Evolutionary conservation across 2,329 filamentous ascomycete genomes (phyloP), one percentile per base, ranked within the genome.

Genomic region (Periconia macrospinosa): DNA sequence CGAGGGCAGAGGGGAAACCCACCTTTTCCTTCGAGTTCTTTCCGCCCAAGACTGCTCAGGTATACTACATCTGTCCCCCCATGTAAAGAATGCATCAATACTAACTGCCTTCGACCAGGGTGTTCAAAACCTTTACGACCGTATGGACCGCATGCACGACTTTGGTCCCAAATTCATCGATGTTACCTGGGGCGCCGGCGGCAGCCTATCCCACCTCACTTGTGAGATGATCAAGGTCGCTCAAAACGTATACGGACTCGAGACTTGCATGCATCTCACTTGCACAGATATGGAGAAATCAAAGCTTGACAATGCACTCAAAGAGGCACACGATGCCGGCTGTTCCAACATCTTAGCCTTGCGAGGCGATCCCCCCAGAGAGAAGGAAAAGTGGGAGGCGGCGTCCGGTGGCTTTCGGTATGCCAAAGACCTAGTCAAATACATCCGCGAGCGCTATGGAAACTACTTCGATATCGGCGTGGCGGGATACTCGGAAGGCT

Each of bases 11-110:
- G 69, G 86, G 87, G 72, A 85, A 89, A 68, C 89, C 92, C 53
- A 94, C 92, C 71, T 97, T 97, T 82, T 99, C 94, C 55, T 99
- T 99, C 80, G 94, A 99, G 76, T 99, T 96, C 82, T 99, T 99
- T 78, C 94, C 94, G 48, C 94, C 94, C 40, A 99, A 99, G 81
- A 99, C 94, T 8, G 89, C 91, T 11, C 91, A 94, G 73, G 76
- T 78, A 74, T 53, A 53, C 41, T n/a, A 47, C n/a, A 23, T 7
- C 6, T 13, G 15, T n/a, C 11, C 10, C 6, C 35, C 43, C 17
- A 27, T 18, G 46, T 41, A 2, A 17, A 33, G 19, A 40, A 27
- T 15, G 17, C 10, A 5, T 18, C 14, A 23, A 45, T 20, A 37
- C 62, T 68, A 56, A 66, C 57, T 18, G 14, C 11, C n/a, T 11